phyloP scores from a whole-genome alignment of 345 rosid species.

The Laguncularia racemosa region DNA sequence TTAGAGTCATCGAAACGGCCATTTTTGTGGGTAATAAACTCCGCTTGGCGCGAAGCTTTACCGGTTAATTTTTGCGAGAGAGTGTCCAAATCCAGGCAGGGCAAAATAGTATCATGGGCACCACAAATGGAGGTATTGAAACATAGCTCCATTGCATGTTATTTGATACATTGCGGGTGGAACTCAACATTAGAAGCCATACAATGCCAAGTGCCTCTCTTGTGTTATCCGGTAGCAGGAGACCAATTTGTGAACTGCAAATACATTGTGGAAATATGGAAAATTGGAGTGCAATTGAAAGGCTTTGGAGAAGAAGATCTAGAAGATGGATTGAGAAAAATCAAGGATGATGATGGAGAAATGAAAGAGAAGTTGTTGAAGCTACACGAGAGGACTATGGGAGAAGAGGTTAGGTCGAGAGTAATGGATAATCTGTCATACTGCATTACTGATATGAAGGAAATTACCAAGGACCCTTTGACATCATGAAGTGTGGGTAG shows the following conservation, averaged over 20 bases:
- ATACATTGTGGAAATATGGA: constrained; percentile 51
- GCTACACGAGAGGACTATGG: too few relatives aligned
- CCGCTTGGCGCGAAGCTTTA: constrained; percentile 47
- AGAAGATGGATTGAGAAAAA: too few relatives aligned
- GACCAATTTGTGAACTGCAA: constrained; percentile 73
- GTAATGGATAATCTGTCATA: too few relatives aligned
- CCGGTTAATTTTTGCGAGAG: constrained; percentile 41
- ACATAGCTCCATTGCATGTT: constrained; percentile 46
- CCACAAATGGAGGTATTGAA: constrained; percentile 53
- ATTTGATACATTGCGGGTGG: constrained; percentile 85
- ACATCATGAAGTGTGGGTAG: too few relatives aligned
- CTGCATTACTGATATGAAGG: too few relatives aligned
- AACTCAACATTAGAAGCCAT: constrained; percentile 73
- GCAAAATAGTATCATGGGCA: constrained; percentile 62
- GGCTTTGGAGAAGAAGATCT: constrained; percentile 36
- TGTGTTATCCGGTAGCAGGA: constrained; percentile 77
- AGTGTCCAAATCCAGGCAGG: constrained; percentile 20
- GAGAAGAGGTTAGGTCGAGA: too few relatives aligned
- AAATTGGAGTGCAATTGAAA: constrained; percentile 39
- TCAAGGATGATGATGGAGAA: too few relatives aligned
- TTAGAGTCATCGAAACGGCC: constrained; percentile 39
- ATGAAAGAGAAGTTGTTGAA: too few relatives aligned
- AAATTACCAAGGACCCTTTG: too few relatives aligned
- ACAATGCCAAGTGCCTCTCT: constrained; percentile 27
- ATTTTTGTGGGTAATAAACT: constrained; percentile 58